Base-by-base conservation (phyloP, 2,329 filamentous ascomycete genomes). In the Colletotrichum orbiculare region DNA sequence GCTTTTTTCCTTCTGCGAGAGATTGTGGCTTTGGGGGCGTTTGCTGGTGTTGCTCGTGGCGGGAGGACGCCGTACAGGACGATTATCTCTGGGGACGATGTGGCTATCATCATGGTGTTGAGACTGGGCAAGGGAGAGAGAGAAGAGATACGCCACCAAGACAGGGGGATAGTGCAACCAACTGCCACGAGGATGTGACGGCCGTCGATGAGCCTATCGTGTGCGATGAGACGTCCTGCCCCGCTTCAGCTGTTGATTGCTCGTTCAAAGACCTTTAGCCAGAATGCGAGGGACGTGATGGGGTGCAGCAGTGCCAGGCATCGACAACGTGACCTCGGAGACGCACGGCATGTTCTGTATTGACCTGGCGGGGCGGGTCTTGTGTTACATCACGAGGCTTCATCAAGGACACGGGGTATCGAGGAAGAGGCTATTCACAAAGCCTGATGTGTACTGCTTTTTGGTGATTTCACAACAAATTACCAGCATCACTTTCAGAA, bases 271-370 rank as follows among this genome's bases (percentile, higher is more conserved):
- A 25, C 43, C 49, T 66, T 68, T 64, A 60, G 63, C 55, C 63
- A 60, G 53, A 67, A 66, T 59, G 66, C 66, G 59, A 58, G 59
- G 59, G 48, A 41, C 5, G 4, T 33, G 58, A 37, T 46, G 34
- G 48, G 12, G 50, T 46, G 42, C 37, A 50, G 25, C 56, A 56
- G 59, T 55, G 59, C 34, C 1, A 4, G 25, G 15, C 17, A 49
- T n/a, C 57, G 38, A 25, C 47, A 60, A 33, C 41, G 15, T 41
- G 41, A 50, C 39, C 48, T 34, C 15, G 8, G 13, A 39, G 35
- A 47, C n/a, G 3, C 46, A 33, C 48, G 34, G 56, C 34, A 34
- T 9, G 4, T 15, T 52, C n/a, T 49, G 34, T 35, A 8, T 15
- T 25, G 25, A 4, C 25, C 25, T 25, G 25, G 25, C 25, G 1